Percentiles rank a stretch among this genome's conserved stretches.
Conservation (phyloP, 2,329 filamentous ascomycete genomes). For the Waltergamsia citrina region DNA sequence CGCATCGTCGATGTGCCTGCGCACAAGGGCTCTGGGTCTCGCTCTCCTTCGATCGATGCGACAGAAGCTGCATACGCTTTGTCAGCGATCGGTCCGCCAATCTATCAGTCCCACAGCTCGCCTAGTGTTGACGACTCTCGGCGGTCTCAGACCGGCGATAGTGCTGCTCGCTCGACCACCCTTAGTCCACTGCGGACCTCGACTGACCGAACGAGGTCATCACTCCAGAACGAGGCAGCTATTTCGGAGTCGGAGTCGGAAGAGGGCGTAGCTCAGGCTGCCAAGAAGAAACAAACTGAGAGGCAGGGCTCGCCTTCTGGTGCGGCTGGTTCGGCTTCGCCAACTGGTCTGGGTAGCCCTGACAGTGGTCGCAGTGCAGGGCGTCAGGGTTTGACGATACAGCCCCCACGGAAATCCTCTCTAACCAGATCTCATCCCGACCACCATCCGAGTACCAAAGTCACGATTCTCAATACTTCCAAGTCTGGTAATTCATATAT, state of each 20-base stretch:
- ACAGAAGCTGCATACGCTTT: slow-evolving; percentile 28
- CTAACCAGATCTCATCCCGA: background rate
- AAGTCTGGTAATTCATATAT: slow-evolving; percentile 19
- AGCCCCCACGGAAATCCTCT: background rate
- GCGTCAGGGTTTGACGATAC: too few species aligned
- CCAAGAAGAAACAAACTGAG: background rate
- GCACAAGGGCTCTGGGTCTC: slow-evolving; percentile 43
- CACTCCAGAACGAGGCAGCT: slow-evolving; percentile 17
- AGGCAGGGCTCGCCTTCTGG: too few species aligned
- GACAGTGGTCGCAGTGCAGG: too few species aligned
- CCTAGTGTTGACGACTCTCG: slow-evolving; percentile 3
- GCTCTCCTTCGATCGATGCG: slow-evolving; percentile 35
- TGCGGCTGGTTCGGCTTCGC: too few species aligned
- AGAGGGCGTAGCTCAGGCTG: background rate
- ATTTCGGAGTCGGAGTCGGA: slow-evolving; percentile 36
- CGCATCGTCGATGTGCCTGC: slow-evolving; percentile 48
- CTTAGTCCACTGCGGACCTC: slow-evolving; percentile 14
- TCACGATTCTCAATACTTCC: slow-evolving; percentile 20
- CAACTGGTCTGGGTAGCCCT: too few species aligned
- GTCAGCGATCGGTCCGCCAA: slow-evolving; percentile 29
- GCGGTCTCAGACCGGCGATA: background rate
- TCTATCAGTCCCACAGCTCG: slow-evolving; percentile 13
- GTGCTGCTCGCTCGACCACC: background rate
- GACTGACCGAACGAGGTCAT: slow-evolving; percentile 18
- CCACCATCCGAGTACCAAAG: slow-evolving; percentile 18